Evolutionary conservation across 495 filamentous ascomycete genomes (phyloP).

Genomic region (Penicillium bovifimosum): DNA sequence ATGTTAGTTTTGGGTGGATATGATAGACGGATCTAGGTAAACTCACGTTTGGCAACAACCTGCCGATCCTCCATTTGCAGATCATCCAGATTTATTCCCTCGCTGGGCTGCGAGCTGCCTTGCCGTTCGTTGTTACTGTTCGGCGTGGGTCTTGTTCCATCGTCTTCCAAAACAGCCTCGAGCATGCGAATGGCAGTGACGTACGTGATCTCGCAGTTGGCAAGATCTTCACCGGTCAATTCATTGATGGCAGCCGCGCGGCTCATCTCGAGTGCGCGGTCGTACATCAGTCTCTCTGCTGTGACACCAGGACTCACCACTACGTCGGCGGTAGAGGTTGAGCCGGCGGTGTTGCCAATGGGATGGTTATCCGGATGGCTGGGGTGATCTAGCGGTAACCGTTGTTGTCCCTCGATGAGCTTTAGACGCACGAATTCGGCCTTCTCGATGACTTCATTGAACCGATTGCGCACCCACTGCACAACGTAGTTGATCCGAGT

Average conservation of each 20-base stretch:
- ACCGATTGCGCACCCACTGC: constrained; percentile 87
- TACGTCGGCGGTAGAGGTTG: constrained; percentile 57
- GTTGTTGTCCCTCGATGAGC: constrained; percentile 78
- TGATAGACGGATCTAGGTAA: background rate
- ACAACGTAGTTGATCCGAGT: constrained; percentile 85
- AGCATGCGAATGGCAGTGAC: constrained; percentile 87
- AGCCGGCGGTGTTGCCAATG: constrained; percentile 40
- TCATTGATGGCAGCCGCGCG: constrained; percentile 90
- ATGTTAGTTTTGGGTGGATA: constrained; percentile 20
- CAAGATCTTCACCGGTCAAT: constrained; percentile 82
- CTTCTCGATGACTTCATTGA: constrained; percentile 96
- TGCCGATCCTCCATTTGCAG: constrained; percentile 70
- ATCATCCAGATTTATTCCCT: constrained; percentile 47
- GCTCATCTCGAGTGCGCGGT: constrained; percentile 95
- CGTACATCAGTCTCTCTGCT: constrained; percentile 96
- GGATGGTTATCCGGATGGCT: constrained; percentile 76
- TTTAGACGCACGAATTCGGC: constrained; percentile 85
- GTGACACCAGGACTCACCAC: constrained; percentile 71
- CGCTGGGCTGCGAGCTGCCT: constrained; percentile 19
- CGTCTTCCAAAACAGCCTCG: constrained; percentile 85
- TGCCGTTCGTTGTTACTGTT: constrained; percentile 29
- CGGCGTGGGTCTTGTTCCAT: constrained; percentile 47
- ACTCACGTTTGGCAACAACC: constrained; percentile 64
- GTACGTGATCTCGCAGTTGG: constrained; percentile 88
- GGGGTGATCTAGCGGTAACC: constrained; percentile 77